Base-by-base conservation (phyloP, 805 yeast species). In the Spathaspora hagerdaliae region DNA sequence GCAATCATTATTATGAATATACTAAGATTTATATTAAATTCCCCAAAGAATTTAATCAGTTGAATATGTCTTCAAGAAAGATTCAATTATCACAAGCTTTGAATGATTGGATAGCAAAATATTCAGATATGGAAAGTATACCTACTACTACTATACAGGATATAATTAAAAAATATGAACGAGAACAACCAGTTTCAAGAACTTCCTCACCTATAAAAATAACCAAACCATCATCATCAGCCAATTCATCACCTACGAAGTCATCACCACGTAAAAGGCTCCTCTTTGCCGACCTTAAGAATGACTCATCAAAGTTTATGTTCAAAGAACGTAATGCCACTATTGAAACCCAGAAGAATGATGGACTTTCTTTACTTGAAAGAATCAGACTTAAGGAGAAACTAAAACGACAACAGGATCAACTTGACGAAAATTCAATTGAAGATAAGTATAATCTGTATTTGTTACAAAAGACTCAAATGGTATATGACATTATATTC, bases 371-470 rank as follows among this genome's bases (percentile, higher is more conserved):
- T 4, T 52, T 70, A 6, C 53, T 71, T 5, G 74, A 71, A 47
- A 51, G 75, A 19, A 69, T 71, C 33, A 60, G 55, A 39, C 52
- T 65, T 15, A 71, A 71, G 50, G 75, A 71, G 41, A 54, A 60
- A 46, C 36, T 51, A 7, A 51, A 48, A 10, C 55, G 53, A 9
- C 55, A 59, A 27, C 34, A 43, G 14, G 34, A 45, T 10, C 15
- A 36, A 19, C 27, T 31, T 11, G 13, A 33, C 1, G 40, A 19
- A 36, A 52, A 55, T 8, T 38, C 57, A 7, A 64, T 69, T 0
- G 57, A 60, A 36, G 45, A 47, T 27, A 55, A 54, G 32, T 56
- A 63, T 45, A 38, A 58, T 7, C 29, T 47, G 7, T 60, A 55
- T 46, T 50, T 71, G 11, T 38, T 47, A 19, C 60, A 64, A 19